These are phyloP conservation scores for Mycena filopes DNA, from an alignment of 768 basidiomycete species.

Conservation along the genomic window DNA sequence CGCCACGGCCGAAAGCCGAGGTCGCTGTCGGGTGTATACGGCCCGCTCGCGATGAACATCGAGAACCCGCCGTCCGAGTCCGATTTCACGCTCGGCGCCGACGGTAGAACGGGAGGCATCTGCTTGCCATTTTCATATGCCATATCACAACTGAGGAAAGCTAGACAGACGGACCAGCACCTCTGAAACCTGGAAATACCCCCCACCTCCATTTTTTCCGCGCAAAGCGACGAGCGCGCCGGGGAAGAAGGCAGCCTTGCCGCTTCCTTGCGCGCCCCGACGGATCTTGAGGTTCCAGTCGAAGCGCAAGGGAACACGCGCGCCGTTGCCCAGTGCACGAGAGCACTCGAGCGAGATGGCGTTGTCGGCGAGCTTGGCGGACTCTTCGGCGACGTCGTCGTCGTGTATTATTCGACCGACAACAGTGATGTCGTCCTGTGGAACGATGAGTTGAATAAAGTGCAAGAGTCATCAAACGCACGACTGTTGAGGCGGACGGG, in stretches of 20 bases:
- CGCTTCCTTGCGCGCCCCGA: conserved; percentile 68
- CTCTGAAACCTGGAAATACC: conserved; percentile 86
- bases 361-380: conserved; percentile 76
- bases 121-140: conserved; percentile 39
- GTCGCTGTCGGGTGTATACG: conserved; percentile 85
- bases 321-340: conserved; percentile 74
- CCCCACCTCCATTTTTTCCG: conserved; percentile 92
- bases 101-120: conserved; percentile 71
- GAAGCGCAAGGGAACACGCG: conserved; percentile 78
- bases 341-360: conserved; percentile 87
- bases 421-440: conserved; percentile 70
- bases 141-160: not conserved
- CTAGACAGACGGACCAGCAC: conserved; percentile 69
- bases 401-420: conserved; percentile 83
- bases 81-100: conserved; percentile 42
- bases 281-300: conserved; percentile 72
- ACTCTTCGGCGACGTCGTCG: conserved; percentile 63
- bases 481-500: conserved; percentile 60
- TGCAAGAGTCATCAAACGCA: conserved; percentile 38
- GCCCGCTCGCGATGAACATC: conserved; percentile 83
- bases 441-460: conserved; percentile 5
- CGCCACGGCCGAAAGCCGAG: conserved; percentile 79
- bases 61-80: conserved; percentile 59
- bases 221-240: conserved; percentile 88
- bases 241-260: conserved; percentile 83